Evolutionary conservation across 495 filamentous ascomycete genomes (phyloP).

Genomic region (Friedmanniomyces simplex): DNA sequence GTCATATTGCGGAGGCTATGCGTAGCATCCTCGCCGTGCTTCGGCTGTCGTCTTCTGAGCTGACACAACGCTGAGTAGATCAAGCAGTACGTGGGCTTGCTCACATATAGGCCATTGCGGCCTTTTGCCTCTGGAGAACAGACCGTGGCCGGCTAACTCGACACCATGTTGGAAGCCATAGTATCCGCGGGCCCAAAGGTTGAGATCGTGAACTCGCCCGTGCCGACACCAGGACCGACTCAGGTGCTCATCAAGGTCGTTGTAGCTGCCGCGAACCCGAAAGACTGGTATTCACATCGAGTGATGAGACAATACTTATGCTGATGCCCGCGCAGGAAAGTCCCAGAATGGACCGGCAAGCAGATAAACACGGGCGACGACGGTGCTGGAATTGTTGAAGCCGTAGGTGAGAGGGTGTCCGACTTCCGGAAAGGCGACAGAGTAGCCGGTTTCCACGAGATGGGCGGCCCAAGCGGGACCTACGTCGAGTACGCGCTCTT

Average conservation of each 20-base stretch:
- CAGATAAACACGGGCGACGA: constrained; percentile 18
- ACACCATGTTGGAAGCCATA: constrained; percentile 39
- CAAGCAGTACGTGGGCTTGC: background rate
- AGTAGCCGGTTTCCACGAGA: constrained; percentile 17
- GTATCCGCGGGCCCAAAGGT: constrained; percentile 43
- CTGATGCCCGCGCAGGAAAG: background rate
- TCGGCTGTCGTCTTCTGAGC: no score
- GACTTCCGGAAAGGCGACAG: constrained; percentile 14
- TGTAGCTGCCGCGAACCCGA: constrained; percentile 19
- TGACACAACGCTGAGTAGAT: no score
- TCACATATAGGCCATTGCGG: background rate
- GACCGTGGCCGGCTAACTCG: background rate
- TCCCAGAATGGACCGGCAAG: constrained; percentile 4
- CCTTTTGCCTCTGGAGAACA: background rate
- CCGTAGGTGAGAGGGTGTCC: constrained; percentile 10
- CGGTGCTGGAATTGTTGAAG: constrained; percentile 12
- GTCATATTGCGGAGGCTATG: no score
- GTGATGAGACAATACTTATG: no score
- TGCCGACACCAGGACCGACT: constrained; percentile 40
- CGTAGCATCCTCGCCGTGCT: no score
- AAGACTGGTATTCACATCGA: constrained; percentile 9
- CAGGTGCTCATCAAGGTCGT: constrained; percentile 22
- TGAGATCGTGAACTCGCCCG: constrained; percentile 47
- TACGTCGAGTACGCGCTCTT: constrained; percentile 17
- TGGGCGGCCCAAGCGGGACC: constrained; percentile 5